phyloP scores from a whole-genome alignment of 768 basidiomycete species.

The Podaxis sp. region DNA sequence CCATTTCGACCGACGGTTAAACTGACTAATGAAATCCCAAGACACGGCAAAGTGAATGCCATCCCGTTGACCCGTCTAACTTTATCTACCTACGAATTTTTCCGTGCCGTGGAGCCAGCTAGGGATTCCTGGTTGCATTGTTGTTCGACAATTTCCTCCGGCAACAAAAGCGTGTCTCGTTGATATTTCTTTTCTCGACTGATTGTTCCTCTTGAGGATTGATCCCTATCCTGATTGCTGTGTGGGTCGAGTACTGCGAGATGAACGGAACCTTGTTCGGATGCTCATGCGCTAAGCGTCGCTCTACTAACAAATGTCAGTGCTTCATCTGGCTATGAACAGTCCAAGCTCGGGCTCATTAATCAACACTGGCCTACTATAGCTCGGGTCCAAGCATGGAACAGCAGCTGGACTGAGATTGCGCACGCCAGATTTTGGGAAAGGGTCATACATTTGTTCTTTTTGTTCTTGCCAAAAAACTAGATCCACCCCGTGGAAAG shows the following conservation, averaged over 20 bases:
- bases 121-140: not conserved
- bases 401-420: not conserved
- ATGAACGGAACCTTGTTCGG: not conserved
- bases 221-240: not conserved
- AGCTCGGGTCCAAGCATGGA: conserved; percentile 1
- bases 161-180: not conserved
- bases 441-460: conserved; percentile 6
- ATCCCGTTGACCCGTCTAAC: not conserved
- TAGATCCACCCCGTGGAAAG: conserved; percentile 11
- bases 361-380: not conserved
- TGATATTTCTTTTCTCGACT: not conserved
- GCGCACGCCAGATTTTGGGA: not conserved
- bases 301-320: not conserved
- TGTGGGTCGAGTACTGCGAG: not conserved
- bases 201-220: not conserved
- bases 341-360: conserved; percentile 2
- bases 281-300: not conserved
- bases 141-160: not conserved
- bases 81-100: not conserved
- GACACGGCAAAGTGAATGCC: not conserved
- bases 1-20: conserved; percentile 2
- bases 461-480: conserved; percentile 10
- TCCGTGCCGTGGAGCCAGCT: not conserved
- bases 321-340: conserved; percentile 7
- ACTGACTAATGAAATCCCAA: not conserved